A percentile compares a stretch with the other conserved stretches of the same genome.
Evolutionary conservation across 306 rosid species (phyloP).

Genomic region (Luffa aegyptiaca): DNA sequence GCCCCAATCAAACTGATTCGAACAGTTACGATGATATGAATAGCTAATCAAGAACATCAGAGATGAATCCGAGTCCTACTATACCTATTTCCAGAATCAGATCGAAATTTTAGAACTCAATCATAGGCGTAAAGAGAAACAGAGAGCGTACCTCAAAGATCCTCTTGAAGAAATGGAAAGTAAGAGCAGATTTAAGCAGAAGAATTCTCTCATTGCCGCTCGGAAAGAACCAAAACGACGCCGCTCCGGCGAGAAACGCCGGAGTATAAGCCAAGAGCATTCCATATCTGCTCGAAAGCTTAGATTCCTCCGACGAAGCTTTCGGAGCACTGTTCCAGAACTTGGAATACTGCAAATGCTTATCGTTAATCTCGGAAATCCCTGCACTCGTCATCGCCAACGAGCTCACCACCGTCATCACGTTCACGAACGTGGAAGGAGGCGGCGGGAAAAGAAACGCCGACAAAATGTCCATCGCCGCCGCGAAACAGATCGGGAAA

Average conservation of each 20-base stretch:
- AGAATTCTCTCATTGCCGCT: conserved; percentile 19
- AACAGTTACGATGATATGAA: neutral
- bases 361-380: conserved; percentile 38
- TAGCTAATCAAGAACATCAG: neutral
- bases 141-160: conserved; percentile 42
- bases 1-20: neutral
- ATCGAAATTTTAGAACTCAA: neutral
- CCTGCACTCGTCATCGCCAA: conserved; percentile 24
- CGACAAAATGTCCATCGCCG: conserved; percentile 8
- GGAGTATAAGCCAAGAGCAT: conserved; percentile 61
- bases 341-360: conserved; percentile 62
- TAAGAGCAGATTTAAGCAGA: conserved; percentile 36
- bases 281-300: conserved; percentile 36
- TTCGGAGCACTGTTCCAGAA: conserved; percentile 21
- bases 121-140: too few species aligned
- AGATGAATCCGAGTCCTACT: neutral
- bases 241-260: conserved; percentile 43
- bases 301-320: neutral
- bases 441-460: conserved; percentile 40
- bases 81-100: neutral
- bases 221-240: conserved; percentile 32
- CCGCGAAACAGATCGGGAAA: neutral
- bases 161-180: conserved; percentile 76
- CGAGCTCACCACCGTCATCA: conserved; percentile 33
- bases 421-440: conserved; percentile 27